Conservation (phyloP, 441 rosid species). For the Pelargonium citronellum region DNA sequence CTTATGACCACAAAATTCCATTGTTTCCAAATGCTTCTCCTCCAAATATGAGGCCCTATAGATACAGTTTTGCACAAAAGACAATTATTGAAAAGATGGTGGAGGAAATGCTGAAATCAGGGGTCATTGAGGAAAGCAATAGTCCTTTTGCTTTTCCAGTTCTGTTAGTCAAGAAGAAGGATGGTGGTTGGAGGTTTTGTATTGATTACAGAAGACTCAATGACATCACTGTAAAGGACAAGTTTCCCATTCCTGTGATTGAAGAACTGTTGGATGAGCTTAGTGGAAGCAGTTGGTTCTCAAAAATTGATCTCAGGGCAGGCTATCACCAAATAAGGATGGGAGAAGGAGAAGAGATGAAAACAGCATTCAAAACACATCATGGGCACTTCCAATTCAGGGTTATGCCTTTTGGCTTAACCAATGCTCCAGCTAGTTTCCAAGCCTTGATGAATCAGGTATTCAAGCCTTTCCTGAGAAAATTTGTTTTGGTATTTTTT, state of each 20-base stretch:
- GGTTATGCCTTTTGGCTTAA: not conserved
- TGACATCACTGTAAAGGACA: not conserved
- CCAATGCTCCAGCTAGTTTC: conserved; percentile 2
- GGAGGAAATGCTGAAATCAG: not conserved
- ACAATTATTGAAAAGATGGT: not conserved
- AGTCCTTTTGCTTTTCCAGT: not conserved
- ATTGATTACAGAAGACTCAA: not conserved
- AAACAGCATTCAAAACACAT: not conserved
- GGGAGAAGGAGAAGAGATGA: not conserved
- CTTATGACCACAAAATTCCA: not conserved
- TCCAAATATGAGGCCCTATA: not conserved
- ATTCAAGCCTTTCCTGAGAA: not conserved
- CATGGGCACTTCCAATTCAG: not conserved
- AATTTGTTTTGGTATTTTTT: not conserved
- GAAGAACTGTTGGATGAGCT: conserved; percentile 6
- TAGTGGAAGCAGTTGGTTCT: not conserved
- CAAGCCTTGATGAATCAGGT: not conserved
- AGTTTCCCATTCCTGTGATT: conserved; percentile 1
- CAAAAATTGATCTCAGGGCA: not conserved
- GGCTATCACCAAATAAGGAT: not conserved
- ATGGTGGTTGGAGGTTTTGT: not conserved
- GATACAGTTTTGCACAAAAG: not conserved
- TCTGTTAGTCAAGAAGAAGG: not conserved
- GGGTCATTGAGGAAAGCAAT: not conserved
- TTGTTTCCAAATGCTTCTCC: not conserved